Base-by-base conservation (phyloP, 352 stramenopile species). In the Thalassiosira exigua region DNA sequence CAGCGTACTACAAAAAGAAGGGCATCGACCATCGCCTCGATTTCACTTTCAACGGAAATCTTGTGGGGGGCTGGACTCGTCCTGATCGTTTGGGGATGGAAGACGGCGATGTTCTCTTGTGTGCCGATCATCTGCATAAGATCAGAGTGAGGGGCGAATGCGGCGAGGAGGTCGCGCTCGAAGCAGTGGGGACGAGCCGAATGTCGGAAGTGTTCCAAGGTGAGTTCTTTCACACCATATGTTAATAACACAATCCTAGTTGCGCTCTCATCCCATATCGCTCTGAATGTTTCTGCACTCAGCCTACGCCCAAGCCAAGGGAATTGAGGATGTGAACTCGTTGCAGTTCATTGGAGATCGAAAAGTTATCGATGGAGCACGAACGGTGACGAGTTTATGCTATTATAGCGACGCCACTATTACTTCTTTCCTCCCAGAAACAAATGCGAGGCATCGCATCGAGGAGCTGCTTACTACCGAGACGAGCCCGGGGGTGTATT, bases 381-480 rank as follows among this genome's bases (percentile, higher is more conserved):
- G n/a, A n/a, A 48, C 39, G 39, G 11, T n/a, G 39, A 48, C 39
- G n/a, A 48, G 39, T 48, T n/a, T 48, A n/a, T 11, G 39, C 39
- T 17, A 17, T n/a, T 17, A 48, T 11, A n/a, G n/a, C 39, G n/a
- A 48, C 39, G 39, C 11, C 39, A 11, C 11, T n/a, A n/a, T 48
- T 11, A n/a, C n/a, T 11, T 48, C 11, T n/a, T 48, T n/a, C n/a
- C 39, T n/a, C 11, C 39, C n/a, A n/a, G n/a, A n/a, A n/a, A 48
- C 39, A 48, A 72, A 72, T 64, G 64, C 51, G 32, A 46, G 64
- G 11, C 19, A 64, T 53, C 29, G 36, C 46, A 72, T 72, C 48
- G 64, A 72, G 27, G 53, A 41, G 32, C 27, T 72, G 21, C 32
- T 72, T 12, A 53, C 64, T 14, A 64, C 64, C 4, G 26, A 64